Evolutionary conservation across 768 basidiomycete species (phyloP), one percentile per base, ranked within the genome.

Genomic region (Mycena leptocephala): DNA sequence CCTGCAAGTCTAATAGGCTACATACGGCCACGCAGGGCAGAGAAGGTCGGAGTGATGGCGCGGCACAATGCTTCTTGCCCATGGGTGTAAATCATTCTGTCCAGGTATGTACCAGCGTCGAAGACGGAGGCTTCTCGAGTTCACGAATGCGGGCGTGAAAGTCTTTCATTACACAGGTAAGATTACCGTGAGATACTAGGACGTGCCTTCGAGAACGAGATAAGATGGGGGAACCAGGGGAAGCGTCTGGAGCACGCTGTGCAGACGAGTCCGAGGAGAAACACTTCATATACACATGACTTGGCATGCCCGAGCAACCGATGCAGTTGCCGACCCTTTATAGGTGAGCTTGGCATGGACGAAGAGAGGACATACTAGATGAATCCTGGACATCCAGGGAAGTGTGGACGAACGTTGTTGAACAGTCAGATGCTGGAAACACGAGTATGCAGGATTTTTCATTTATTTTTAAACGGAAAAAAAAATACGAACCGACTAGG

Each of bases 1-100:
- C 68, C 37, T 75, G 62, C 33, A 56, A 75, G 74, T 20, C 64
- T 76, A 61, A 51, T 76, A 70, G 63, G 39, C 69, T 76, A 58
- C 55, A 66, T 24, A 43, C 20, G 43, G 9, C 20, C 41, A 39
- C 4, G 24, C 22, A 3, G 28, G 53, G 46, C 53, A 72, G 63
- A 65, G 64, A 74, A 67, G 72, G 43, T 51, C 64, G 72, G 64
- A 62, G 32, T 48, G 72, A 74, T 74, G 73, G 43, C 59, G 33
- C 65, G 33, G 65, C 55, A 26, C 30, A 35, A 43, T 53, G n/a
- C 41, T 64, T 56, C 61, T 22, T 39, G 39, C 37, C 56, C 58
- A 53, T 46, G 24, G 33, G 26, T n/a, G 53, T 69, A 69, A 69
- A 69, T 41, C 53, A 55, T 46, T 39, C 20, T 11, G 58, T 46